Percentiles rank a stretch among this genome's conserved stretches.
phyloP scores from a whole-genome alignment of 768 basidiomycete species.

The Harrya chromipes region DNA sequence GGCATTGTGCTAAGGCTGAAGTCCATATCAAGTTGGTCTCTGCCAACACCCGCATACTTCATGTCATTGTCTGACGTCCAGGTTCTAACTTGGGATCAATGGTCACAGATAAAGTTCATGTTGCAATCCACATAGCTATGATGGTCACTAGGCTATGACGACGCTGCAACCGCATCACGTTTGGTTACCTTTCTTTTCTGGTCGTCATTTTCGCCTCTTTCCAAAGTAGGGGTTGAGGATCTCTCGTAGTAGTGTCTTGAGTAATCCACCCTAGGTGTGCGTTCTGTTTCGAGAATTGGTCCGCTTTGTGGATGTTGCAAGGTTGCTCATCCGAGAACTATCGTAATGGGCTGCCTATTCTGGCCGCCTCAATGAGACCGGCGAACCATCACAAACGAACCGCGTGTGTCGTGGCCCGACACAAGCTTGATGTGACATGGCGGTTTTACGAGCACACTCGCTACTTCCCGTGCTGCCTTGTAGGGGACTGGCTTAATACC shows the following conservation, averaged over 20 bases:
- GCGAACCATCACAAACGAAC: conserved; percentile 25
- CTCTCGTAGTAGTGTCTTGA: conserved; percentile 27
- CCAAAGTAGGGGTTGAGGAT: conserved; percentile 19
- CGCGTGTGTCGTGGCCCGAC: too few relatives aligned
- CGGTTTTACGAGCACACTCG: too few relatives aligned
- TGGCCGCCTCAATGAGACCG: conserved; percentile 25
- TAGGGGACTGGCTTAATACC: conserved; percentile 14
- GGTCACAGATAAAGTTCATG: neutral
- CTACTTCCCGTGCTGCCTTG: too few relatives aligned
- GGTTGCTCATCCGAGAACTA: too few relatives aligned
- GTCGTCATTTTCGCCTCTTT: conserved; percentile 16
- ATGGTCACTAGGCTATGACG: conserved; percentile 1
- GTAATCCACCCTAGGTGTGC: conserved; percentile 29
- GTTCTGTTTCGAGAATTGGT: conserved; percentile 24
- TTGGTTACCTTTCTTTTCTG: conserved; percentile 8
- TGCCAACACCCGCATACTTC: too few relatives aligned
- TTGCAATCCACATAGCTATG: conserved; percentile 6
- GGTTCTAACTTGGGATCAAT: neutral
- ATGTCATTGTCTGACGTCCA: neutral
- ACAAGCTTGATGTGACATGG: neutral
- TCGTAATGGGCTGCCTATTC: neutral
- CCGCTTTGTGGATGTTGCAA: too few relatives aligned
- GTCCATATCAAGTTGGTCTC: too few relatives aligned
- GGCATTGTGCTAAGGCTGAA: neutral
- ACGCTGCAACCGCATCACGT: neutral